phyloP scores from a whole-genome alignment of 257 asterid genomes.

The Solanum infundibuliforme region DNA sequence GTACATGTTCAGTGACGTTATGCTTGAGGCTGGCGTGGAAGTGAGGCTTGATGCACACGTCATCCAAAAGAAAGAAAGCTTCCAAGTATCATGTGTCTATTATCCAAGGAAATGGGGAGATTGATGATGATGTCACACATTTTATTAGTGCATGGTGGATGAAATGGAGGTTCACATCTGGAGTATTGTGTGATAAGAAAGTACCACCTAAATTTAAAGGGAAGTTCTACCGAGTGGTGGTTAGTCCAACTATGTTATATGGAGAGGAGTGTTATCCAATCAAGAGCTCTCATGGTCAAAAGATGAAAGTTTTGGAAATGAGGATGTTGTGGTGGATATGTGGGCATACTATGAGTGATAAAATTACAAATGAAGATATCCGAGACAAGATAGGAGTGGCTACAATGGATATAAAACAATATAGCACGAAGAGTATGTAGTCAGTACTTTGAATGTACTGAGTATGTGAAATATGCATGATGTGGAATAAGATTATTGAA shows the following conservation, averaged over 20 bases:
- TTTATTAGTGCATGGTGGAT: too few species aligned
- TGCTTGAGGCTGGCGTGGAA: background rate
- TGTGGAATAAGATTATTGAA: too few species aligned
- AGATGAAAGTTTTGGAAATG: background rate
- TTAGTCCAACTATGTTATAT: background rate
- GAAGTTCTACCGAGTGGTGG: background rate
- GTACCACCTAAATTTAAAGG: background rate
- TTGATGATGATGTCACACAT: background rate
- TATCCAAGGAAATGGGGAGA: background rate
- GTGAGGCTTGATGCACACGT: background rate
- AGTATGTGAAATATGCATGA: too few species aligned
- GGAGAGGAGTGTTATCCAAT: background rate
- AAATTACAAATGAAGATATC: background rate
- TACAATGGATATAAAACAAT: background rate
- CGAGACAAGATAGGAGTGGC: background rate
- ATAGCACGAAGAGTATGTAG: too few species aligned
- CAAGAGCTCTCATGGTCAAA: background rate
- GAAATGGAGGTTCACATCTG: too few species aligned
- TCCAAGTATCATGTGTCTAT: background rate
- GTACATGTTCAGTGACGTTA: background rate
- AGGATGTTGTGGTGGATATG: background rate
- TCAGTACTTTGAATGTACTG: too few species aligned
- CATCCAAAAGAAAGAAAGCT: background rate
- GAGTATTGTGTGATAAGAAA: background rate
- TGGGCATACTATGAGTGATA: background rate